phyloP scores from a whole-genome alignment of 441 rosid species.

The Brassica hybrid region DNA sequence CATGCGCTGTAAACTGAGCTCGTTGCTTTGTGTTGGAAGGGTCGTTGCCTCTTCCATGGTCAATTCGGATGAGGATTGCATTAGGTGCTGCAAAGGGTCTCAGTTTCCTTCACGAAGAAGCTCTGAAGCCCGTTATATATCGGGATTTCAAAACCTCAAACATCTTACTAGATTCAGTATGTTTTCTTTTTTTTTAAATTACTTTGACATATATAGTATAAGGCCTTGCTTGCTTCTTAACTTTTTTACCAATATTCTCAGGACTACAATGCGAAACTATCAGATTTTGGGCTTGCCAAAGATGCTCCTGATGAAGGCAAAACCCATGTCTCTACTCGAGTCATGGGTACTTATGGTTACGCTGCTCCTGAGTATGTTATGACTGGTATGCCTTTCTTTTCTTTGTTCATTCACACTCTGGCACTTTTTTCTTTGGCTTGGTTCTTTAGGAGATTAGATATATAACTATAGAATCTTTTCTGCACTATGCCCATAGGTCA shows the following conservation, averaged over 20 bases:
- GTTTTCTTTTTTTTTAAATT: constrained; percentile 19
- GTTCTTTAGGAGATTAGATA: neutral
- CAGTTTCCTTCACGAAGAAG: constrained; percentile 76
- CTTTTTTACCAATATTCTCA: constrained; percentile 26
- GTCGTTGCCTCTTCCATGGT: constrained; percentile 82
- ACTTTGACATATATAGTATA: neutral
- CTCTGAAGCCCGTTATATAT: constrained; percentile 67
- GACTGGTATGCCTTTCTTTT: constrained; percentile 55
- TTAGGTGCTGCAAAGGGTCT: constrained; percentile 77
- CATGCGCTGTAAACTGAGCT: no score
- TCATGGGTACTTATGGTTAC: constrained; percentile 83
- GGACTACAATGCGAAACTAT: constrained; percentile 79
- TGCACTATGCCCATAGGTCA: constrained; percentile 44
- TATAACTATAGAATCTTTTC: neutral
- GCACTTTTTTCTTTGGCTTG: neutral
- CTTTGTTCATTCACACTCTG: neutral
- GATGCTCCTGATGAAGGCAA: constrained; percentile 80
- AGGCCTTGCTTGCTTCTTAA: constrained; percentile 7
- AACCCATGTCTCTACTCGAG: constrained; percentile 78
- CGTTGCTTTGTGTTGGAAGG: no score
- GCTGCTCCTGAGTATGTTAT: constrained; percentile 83
- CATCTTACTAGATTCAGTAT: constrained; percentile 69
- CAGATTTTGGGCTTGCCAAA: constrained; percentile 78
- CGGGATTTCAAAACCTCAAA: constrained; percentile 77
- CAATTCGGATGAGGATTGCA: constrained; percentile 68